These are phyloP conservation scores for Aspergillus sp. DNA, from an alignment of 2,329 filamentous ascomycete genomes.

Conservation along the genomic window DNA sequence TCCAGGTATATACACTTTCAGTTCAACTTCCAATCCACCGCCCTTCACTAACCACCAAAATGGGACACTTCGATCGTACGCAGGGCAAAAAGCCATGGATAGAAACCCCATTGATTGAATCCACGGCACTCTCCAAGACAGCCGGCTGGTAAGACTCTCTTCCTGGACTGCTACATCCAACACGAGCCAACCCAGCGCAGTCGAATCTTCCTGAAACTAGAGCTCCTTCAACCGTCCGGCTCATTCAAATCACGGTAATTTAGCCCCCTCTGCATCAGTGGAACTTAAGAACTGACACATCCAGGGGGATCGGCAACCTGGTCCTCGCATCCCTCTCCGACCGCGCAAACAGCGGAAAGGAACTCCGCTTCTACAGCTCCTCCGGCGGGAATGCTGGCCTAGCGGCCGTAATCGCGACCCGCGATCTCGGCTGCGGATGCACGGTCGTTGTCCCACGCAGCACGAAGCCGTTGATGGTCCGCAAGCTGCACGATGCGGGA, in stretches of 20 bases:
- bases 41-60: too few relatives aligned
- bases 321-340: conserved; percentile 20
- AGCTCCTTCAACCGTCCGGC: conserved; percentile 68
- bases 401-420: conserved; percentile 63
- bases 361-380: conserved; percentile 63
- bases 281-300: too few relatives aligned
- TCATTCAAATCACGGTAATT: conserved; percentile 66
- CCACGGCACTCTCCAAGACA: conserved; percentile 23
- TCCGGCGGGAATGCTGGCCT: conserved; percentile 76
- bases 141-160: conserved; percentile 28
- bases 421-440: conserved; percentile 51
- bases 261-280: too few relatives aligned
- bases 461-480: conserved; percentile 58
- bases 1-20: too few relatives aligned
- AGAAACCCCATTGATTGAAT: conserved; percentile 31
- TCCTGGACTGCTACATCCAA: background rate
- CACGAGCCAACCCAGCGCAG: conserved; percentile 23
- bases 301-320: conserved; percentile 29
- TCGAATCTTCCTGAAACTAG: conserved; percentile 73
- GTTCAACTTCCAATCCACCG: too few relatives aligned
- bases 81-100: conserved; percentile 26
- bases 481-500: conserved; percentile 57
- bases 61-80: background rate
- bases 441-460: conserved; percentile 63
- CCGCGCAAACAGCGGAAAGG: conserved; percentile 18